Percentiles rank a stretch among this genome's conserved stretches.
These are phyloP conservation scores for Gossypium australe DNA, from an alignment of 345 rosid species.

Conservation along the genomic window DNA sequence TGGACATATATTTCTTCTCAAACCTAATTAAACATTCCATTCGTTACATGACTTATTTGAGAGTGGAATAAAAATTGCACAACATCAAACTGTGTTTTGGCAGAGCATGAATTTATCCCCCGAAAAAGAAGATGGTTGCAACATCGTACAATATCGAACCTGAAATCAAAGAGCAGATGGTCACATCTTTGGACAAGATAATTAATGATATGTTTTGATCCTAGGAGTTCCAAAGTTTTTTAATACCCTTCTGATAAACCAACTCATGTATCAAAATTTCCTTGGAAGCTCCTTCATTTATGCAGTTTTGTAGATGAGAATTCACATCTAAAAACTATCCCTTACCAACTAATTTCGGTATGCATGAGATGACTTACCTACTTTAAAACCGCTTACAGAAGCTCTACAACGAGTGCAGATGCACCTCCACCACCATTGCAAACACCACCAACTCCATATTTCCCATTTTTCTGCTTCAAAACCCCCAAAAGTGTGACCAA, in stretches of 20 bases:
- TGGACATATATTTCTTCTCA: background rate
- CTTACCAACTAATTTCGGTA: background rate
- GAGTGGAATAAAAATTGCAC: background rate
- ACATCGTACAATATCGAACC: background rate
- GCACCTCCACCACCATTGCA: slow-evolving; percentile 99
- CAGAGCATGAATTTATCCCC: background rate
- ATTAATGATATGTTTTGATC: background rate
- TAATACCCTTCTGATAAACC: too few species aligned
- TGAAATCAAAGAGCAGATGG: background rate
- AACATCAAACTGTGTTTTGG: background rate
- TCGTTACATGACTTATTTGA: background rate
- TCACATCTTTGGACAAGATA: background rate
- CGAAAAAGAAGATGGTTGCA: background rate
- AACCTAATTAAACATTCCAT: background rate
- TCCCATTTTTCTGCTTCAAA: slow-evolving; percentile 67
- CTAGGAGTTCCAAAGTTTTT: background rate
- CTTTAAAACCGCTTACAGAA: slow-evolving; percentile 32
- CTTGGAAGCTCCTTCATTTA: too few species aligned
- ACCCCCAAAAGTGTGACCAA: slow-evolving; percentile 93
- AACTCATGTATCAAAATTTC: too few species aligned
- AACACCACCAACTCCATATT: slow-evolving; percentile 82
- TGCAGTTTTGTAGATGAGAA: background rate
- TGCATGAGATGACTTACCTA: slow-evolving; percentile 20
- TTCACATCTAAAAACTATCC: background rate
- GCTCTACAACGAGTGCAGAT: slow-evolving; percentile 84